Conservation (phyloP, 1,284 basidiomycete species). For the Albatrellus sp. region DNA sequence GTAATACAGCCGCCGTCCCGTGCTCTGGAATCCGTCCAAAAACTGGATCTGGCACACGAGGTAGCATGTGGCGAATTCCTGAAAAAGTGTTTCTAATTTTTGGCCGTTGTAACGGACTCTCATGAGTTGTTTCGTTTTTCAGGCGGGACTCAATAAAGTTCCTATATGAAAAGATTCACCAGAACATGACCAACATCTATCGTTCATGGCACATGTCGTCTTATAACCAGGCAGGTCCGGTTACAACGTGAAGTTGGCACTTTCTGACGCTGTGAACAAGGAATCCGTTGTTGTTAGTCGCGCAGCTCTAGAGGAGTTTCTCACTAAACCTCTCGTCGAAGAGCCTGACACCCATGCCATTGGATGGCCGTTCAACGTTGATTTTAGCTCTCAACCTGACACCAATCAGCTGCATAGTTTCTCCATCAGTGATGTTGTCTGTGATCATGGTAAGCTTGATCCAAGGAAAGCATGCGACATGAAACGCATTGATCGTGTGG, state of each 20-base stretch:
- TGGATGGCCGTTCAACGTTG: too few species aligned
- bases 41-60: conserved; percentile 9
- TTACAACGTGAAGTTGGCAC: not conserved
- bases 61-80: conserved; percentile 6
- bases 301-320: conserved; percentile 47
- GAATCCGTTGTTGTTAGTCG: conserved; percentile 46
- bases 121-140: not conserved
- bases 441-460: conserved; percentile 45
- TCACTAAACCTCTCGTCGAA: conserved; percentile 28
- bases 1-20: conserved; percentile 9
- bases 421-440: conserved; percentile 33
- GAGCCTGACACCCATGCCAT: conserved; percentile 1
- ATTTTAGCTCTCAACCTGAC: not conserved
- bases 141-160: conserved; percentile 5
- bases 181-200: conserved; percentile 49
- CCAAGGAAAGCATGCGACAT: conserved; percentile 43
- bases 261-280: conserved; percentile 19
- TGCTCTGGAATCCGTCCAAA: conserved; percentile 9
- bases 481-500: conserved; percentile 49
- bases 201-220: conserved; percentile 43
- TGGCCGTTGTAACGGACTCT: not conserved
- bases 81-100: conserved; percentile 4
- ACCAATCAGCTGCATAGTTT: conserved; percentile 6
- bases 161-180: conserved; percentile 35
- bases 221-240: conserved; percentile 31